Percentiles rank a stretch among this genome's conserved stretches.
Conservation (phyloP, 2,329 filamentous ascomycete genomes). For the Fusarium tanahbumbuense region DNA sequence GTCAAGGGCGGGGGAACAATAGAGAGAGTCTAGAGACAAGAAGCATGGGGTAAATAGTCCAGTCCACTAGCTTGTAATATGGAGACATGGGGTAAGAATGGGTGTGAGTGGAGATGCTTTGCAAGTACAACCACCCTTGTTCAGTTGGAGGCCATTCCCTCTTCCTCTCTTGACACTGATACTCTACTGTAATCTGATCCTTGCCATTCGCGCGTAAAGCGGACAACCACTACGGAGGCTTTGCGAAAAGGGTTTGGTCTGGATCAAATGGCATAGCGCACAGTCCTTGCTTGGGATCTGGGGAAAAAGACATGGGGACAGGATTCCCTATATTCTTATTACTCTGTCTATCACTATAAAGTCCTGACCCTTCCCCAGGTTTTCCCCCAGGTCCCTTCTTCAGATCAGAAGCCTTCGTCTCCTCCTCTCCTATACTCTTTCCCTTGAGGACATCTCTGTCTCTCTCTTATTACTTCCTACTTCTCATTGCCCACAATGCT, state of each 20-base stretch:
- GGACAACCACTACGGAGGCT: constrained; percentile 28
- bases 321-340: not conserved
- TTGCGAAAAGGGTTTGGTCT: constrained; percentile 28
- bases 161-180: not conserved
- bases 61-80: constrained; percentile 12
- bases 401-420: constrained; percentile 42
- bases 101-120: constrained; percentile 20
- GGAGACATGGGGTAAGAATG: constrained; percentile 21
- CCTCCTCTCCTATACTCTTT: constrained; percentile 28
- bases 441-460: constrained; percentile 24
- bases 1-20: constrained; percentile 16
- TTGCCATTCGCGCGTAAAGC: constrained; percentile 40
- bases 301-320: constrained; percentile 10
- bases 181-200: constrained; percentile 23
- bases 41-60: constrained; percentile 27
- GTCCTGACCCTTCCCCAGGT: constrained; percentile 40
- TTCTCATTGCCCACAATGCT: constrained; percentile 32
- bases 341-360: constrained; percentile 30
- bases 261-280: constrained; percentile 1
- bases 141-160: constrained; percentile 23
- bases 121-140: constrained; percentile 2
- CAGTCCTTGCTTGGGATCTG: constrained; percentile 11
- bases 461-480: not conserved
- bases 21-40: not conserved
- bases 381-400: constrained; percentile 24